Percentiles rank a stretch among this genome's conserved stretches.
These are phyloP conservation scores for Fusarium verrucosum DNA, from an alignment of 2,329 filamentous ascomycete genomes.

Conservation along the genomic window DNA sequence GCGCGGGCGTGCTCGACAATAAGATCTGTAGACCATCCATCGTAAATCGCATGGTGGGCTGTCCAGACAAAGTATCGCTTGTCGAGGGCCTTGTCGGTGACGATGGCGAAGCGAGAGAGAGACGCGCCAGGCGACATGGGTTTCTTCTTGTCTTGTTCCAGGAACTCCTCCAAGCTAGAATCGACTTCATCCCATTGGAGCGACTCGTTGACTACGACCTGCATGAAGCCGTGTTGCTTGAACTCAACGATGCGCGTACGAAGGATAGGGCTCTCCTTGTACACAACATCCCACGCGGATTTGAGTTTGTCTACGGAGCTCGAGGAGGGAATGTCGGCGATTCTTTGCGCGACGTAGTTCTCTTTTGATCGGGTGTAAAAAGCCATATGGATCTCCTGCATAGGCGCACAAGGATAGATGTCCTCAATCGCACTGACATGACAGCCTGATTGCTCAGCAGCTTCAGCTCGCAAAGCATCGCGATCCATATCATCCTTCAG, in stretches of 20 bases:
- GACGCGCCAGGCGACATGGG: slow-evolving; percentile 54
- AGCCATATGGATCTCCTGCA: slow-evolving; percentile 64
- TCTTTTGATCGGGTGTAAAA: slow-evolving; percentile 59
- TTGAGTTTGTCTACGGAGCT: slow-evolving; percentile 50
- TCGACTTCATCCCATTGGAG: slow-evolving; percentile 47
- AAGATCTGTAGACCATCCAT: slow-evolving; percentile 45
- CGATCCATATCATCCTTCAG: slow-evolving; percentile 45
- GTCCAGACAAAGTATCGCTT: slow-evolving; percentile 48
- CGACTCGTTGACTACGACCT: slow-evolving; percentile 56
- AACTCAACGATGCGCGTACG: slow-evolving; percentile 60
- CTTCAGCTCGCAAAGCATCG: slow-evolving; percentile 46
- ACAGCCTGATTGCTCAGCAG: slow-evolving; percentile 45
- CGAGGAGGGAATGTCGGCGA: slow-evolving; percentile 51
- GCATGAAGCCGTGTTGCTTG: slow-evolving; percentile 52
- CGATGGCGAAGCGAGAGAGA: slow-evolving; percentile 54
- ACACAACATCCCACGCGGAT: slow-evolving; percentile 53
- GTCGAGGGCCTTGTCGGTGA: slow-evolving; percentile 42
- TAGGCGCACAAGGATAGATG: slow-evolving; percentile 62
- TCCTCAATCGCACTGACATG: slow-evolving; percentile 54
- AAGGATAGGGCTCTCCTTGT: slow-evolving; percentile 52
- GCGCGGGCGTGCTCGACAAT: slow-evolving; percentile 39
- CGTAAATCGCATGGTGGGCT: slow-evolving; percentile 47
- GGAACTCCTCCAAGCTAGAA: slow-evolving; percentile 50
- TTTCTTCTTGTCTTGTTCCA: slow-evolving; percentile 52
- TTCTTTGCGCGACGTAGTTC: slow-evolving; percentile 60